Conservation (phyloP, 2,329 filamentous ascomycete species). For the Aspergillus fijiensis region DNA sequence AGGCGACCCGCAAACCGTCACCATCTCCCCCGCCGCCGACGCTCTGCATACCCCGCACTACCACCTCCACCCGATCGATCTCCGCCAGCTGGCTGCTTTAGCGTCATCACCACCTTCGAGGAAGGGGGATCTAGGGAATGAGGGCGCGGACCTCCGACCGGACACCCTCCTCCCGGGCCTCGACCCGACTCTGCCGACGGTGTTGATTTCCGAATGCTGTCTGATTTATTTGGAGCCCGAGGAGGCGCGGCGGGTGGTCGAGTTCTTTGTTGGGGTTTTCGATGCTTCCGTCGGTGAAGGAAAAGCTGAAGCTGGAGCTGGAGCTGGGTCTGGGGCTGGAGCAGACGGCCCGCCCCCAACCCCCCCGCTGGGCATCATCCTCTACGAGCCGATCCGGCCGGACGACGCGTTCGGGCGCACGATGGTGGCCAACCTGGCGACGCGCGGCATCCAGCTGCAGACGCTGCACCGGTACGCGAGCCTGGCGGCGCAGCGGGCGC, state of each 20-base stretch:
- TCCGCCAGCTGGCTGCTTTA: conserved; percentile 60
- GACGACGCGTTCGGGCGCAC: conserved; percentile 83
- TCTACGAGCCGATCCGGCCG: conserved; percentile 88
- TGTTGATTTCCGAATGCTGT: conserved; percentile 93
- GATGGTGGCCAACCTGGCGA: conserved; percentile 86
- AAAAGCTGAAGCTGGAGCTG: no score
- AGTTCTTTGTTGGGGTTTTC: conserved; percentile 61
- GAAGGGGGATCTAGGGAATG: no score
- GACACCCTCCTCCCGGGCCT: conserved; percentile 18
- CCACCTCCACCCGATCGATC: conserved; percentile 65
- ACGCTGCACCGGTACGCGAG: conserved; percentile 73
- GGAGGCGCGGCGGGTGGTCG: conserved; percentile 63
- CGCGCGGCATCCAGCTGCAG: conserved; percentile 78
- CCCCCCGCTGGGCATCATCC: conserved; percentile 56
- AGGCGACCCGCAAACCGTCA: conserved; percentile 31
- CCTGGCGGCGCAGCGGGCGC: conserved; percentile 64
- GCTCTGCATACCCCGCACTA: conserved; percentile 50
- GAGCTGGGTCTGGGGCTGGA: no score
- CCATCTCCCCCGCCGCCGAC: conserved; percentile 40
- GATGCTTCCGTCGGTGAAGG: conserved; percentile 28
- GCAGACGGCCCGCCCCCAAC: not conserved
- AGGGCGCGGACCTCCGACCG: conserved; percentile 11
- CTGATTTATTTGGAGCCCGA: conserved; percentile 77
- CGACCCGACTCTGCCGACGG: conserved; percentile 65
- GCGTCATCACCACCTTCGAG: no score